phyloP scores from a whole-genome alignment of 2,329 filamentous ascomycete species.

The Exophiala oligosperma region DNA sequence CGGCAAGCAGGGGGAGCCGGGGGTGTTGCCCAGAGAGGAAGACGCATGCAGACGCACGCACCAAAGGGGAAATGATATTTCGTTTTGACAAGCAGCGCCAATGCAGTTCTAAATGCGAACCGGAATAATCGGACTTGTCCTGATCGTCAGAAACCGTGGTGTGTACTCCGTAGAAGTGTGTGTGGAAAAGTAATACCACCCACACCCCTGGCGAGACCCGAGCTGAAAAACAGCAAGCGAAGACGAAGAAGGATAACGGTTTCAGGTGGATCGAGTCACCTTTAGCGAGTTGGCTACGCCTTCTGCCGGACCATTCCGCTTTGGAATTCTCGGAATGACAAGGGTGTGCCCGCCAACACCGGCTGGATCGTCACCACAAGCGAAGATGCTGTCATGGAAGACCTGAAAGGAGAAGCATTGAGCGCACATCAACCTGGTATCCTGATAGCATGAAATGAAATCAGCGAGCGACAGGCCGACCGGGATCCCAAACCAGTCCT shows the following conservation, averaged over 20 bases:
- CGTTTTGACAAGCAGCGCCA: background rate
- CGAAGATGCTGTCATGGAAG: too few species aligned
- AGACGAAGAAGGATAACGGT: constrained; percentile 11
- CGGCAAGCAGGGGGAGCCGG: constrained; percentile 9
- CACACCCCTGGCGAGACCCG: background rate
- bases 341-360: background rate
- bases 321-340: background rate
- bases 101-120: background rate
- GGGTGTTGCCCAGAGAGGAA: constrained; percentile 12
- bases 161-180: background rate
- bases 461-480: too few species aligned
- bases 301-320: background rate
- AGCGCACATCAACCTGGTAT: too few species aligned
- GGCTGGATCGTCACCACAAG: too few species aligned
- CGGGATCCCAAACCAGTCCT: too few species aligned
- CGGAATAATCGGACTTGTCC: background rate
- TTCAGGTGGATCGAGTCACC: constrained; percentile 2
- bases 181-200: background rate
- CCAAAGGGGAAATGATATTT: constrained; percentile 5
- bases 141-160: background rate
- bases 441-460: too few species aligned
- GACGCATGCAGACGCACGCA: constrained; percentile 6
- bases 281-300: background rate
- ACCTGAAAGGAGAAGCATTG: too few species aligned
- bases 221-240: constrained; percentile 3